phyloP scores from a whole-genome alignment of 257 asterid genomes.

The Prunella vulgaris region DNA sequence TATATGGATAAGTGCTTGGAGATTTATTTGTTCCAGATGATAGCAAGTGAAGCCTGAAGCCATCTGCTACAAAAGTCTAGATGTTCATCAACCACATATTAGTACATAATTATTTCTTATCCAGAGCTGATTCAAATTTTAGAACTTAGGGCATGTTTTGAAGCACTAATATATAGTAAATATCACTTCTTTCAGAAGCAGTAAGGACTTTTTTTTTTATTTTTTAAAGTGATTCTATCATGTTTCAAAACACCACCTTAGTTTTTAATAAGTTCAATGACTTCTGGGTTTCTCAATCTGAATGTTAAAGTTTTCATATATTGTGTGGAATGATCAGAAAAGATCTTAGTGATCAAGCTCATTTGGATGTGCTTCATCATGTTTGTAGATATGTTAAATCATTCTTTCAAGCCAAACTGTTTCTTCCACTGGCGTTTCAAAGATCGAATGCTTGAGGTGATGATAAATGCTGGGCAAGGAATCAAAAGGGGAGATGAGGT shows the following conservation, averaged over 20 bases:
- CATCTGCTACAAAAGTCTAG: conserved; percentile 1
- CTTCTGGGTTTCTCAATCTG: not conserved
- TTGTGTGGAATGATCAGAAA: conserved; percentile 13
- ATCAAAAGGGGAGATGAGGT: conserved; percentile 94
- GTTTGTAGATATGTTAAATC: conserved; percentile 86
- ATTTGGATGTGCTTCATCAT: conserved; percentile 14
- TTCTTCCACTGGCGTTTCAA: conserved; percentile 99
- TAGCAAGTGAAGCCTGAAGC: not conserved
- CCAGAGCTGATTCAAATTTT: conserved; percentile 1
- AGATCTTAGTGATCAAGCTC: conserved; percentile 10
- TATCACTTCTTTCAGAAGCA: no score
- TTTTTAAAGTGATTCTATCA: no score
- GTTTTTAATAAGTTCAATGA: conserved; percentile 10
- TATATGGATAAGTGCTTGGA: not conserved
- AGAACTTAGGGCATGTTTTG: not conserved
- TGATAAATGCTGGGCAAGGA: conserved; percentile 90
- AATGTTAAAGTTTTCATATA: not conserved
- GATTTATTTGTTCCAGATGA: conserved; percentile 6
- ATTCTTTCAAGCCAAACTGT: conserved; percentile 91
- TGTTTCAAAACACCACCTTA: no score
- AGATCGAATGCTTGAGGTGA: conserved; percentile 98
- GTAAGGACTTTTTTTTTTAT: no score
- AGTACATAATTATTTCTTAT: not conserved
- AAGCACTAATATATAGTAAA: no score
- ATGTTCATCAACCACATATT: conserved; percentile 5